phyloP scores from a whole-genome alignment of 768 basidiomycete species.

The Lentinula sp. region DNA sequence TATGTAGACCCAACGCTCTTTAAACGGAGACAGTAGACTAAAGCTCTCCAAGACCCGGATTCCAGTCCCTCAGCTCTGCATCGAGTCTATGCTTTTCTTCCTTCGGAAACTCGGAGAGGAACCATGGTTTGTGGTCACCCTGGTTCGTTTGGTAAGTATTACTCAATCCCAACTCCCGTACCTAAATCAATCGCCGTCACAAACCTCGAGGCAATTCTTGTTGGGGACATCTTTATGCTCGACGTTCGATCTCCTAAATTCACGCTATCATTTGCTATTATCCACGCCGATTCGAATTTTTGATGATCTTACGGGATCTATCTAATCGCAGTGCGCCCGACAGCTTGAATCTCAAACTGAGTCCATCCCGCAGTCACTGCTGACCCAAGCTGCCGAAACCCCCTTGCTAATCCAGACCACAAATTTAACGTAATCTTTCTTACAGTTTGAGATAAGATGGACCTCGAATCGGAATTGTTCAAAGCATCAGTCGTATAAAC shows the following conservation, averaged over 20 bases:
- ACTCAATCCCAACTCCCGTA: not conserved
- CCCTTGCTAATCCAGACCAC: no score
- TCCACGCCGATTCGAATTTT: not conserved
- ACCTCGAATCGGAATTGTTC: not conserved
- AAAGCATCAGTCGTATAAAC: not conserved
- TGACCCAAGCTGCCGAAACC: not conserved
- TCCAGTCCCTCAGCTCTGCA: not conserved
- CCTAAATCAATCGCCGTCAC: not conserved
- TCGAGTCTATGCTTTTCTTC: slow-evolving; percentile 1
- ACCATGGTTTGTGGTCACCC: not conserved
- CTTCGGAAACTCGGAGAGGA: not conserved
- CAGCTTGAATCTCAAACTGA: not conserved
- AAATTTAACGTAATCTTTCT: not conserved
- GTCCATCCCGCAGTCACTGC: not conserved
- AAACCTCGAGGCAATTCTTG: not conserved
- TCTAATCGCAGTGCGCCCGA: not conserved
- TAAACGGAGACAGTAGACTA: not conserved
- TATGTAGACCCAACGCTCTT: not conserved
- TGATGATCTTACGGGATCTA: not conserved
- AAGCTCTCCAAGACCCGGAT: slow-evolving; percentile 1
- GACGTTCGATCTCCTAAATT: not conserved
- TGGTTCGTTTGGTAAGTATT: not conserved
- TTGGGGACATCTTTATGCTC: not conserved
- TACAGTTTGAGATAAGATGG: not conserved
- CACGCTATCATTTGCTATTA: not conserved